phyloP scores from a whole-genome alignment of 148 eudicot species.

The Hydrangea macrophylla region DNA sequence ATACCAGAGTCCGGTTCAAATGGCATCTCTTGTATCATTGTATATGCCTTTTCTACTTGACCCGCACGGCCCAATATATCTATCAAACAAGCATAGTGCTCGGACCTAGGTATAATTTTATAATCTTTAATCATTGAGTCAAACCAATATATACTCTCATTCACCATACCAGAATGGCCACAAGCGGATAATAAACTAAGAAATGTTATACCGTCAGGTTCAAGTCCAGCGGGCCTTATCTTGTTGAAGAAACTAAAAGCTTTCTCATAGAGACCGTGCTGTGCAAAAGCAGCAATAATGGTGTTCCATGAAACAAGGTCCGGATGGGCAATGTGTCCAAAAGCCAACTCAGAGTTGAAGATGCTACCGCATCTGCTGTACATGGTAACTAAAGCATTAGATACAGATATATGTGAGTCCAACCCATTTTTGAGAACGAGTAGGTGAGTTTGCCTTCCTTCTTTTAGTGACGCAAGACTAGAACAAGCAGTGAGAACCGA shows the following conservation, averaged over 20 bases:
- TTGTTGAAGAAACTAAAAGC: conserved; percentile 26
- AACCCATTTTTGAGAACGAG: conserved; percentile 27
- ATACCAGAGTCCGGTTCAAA: conserved; percentile 31
- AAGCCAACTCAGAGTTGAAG: conserved; percentile 31
- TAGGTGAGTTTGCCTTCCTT: conserved; percentile 32
- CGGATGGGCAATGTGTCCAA: conserved; percentile 28
- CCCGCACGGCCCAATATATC: conserved; percentile 44
- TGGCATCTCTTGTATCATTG: conserved; percentile 36
- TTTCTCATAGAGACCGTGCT: conserved; percentile 35
- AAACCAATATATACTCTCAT: conserved; percentile 39
- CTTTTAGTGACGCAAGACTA: conserved; percentile 25
- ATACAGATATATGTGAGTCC: conserved; percentile 21
- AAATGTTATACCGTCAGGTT: conserved; percentile 41
- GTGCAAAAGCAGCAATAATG: conserved; percentile 41
- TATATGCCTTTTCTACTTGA: conserved; percentile 34
- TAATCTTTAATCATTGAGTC: conserved; percentile 33
- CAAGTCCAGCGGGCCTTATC: conserved; percentile 22
- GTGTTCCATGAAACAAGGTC: conserved; percentile 48
- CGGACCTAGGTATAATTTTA: conserved; percentile 21
- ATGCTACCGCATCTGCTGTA: conserved; percentile 44
- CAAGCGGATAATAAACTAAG: conserved; percentile 34
- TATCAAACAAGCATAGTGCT: conserved; percentile 53
- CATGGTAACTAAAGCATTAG: conserved; percentile 38
- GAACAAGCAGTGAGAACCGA: conserved; percentile 39
- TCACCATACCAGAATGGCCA: conserved; percentile 33